Percentiles rank a stretch among this genome's conserved stretches.
phyloP scores from a whole-genome alignment of 2,329 filamentous ascomycete genomes.

The Ophiocordyceps camponoti-floridani region DNA sequence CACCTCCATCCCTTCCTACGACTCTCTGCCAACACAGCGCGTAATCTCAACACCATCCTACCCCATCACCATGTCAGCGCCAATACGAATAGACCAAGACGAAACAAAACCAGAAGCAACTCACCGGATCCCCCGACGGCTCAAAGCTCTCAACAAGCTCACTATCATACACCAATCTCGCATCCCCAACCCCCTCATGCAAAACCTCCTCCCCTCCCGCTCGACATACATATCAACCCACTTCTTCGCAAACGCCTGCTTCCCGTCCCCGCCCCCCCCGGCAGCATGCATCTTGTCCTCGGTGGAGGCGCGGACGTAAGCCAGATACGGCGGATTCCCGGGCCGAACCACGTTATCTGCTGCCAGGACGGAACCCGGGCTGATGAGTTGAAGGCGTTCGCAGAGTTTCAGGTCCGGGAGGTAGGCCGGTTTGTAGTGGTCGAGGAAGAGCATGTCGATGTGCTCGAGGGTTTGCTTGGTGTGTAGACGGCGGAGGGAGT shows the following conservation, averaged over 20 bases:
- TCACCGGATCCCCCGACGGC: constrained; percentile 46
- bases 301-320: constrained; percentile 50
- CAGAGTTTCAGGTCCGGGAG: constrained; percentile 58
- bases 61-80: too few relatives aligned
- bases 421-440: constrained; percentile 67
- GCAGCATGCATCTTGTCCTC: constrained; percentile 39
- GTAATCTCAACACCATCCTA: constrained; percentile 53
- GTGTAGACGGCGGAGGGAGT: constrained; percentile 44
- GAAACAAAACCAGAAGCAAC: constrained; percentile 7
- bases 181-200: constrained; percentile 31
- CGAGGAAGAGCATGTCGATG: constrained; percentile 60
- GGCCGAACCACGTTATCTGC: constrained; percentile 58
- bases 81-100: too few relatives aligned
- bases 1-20: too few relatives aligned
- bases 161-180: constrained; percentile 48
- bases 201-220: constrained; percentile 22
- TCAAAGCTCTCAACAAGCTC: constrained; percentile 46
- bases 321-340: constrained; percentile 51
- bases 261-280: constrained; percentile 14
- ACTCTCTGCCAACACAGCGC: constrained; percentile 27
- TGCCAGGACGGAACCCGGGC: constrained; percentile 41
- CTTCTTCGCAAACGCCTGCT: constrained; percentile 19
- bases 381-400: constrained; percentile 50
- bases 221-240: constrained; percentile 38
- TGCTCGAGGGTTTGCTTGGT: constrained; percentile 30